Base-by-base conservation (phyloP, 208 protist species). In the Leishmania aethiopica region DNA sequence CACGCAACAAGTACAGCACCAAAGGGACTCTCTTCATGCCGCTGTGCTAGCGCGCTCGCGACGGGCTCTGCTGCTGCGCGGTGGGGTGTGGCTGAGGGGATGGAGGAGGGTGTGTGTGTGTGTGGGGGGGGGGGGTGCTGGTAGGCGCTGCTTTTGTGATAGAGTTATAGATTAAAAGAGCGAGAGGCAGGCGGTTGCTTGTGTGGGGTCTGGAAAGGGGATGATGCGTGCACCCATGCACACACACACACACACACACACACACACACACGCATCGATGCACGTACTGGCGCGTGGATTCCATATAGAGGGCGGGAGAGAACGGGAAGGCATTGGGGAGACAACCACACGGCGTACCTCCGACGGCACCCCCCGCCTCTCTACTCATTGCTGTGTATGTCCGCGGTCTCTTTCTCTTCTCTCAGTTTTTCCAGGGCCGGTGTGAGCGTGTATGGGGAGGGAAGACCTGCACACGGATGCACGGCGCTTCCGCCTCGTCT, bases 21-120 rank as follows among this genome's bases (percentile, higher is more conserved):
- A 93, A 92, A 72, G 89, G 89, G 32, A 79, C 83, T 4, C 84
- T 97, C 19, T 97, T 93, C 80, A 88, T 97, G 10, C 94, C 94
- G 3, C 74, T 96, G 49, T 89, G 83, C 37, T 84, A 71, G 35
- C 64, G 57, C 42, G 42, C 37, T 72, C 67, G 19, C 67, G 67
- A 7, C 37, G 5, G 13, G 60, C 11, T 37, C 60, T 67, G n/a
- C 60, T 67, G 25, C 60, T 0, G n/a, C 60, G 60, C 60, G 60
- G 60, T 67, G 60, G 60, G 17, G 60, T 42, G 60, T 6, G 0
- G 60, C 60, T 67, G 60, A 55, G 51, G 51, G 3, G 37, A n/a
- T 67, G n/a, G 51, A 86, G 47, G 35, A n/a, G 22, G 37, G 7
- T 42, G 69, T 72, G 17, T n/a, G n/a, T n/a, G n/a, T n/a, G n/a